Evolutionary conservation across 805 yeast genomes (phyloP).

Genomic region (Candida oleophila): DNA sequence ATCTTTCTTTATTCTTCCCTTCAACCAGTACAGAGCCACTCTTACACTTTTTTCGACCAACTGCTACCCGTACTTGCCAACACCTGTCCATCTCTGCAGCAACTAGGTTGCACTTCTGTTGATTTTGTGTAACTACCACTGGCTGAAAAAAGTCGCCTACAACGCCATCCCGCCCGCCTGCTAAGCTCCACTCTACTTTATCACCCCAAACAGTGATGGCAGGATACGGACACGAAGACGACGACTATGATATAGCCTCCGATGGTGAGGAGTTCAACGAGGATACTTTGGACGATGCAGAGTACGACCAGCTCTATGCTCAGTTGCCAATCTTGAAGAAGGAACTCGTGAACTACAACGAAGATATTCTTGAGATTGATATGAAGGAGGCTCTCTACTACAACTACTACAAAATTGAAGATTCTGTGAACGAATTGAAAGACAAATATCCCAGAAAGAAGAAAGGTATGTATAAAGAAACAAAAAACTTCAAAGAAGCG

Average conservation of each 20-base stretch:
- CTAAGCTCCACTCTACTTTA: background rate
- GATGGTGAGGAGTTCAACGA: conserved; percentile 36
- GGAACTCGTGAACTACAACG: conserved; percentile 37
- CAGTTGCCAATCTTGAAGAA: conserved; percentile 44
- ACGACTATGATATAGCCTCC: conserved; percentile 20
- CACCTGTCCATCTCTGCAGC: too few relatives aligned
- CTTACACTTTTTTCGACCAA: too few relatives aligned
- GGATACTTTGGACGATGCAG: conserved; percentile 37
- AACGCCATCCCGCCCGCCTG: too few relatives aligned
- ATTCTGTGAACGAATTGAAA: conserved; percentile 49
- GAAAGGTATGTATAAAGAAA: conserved; percentile 43
- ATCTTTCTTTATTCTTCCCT: too few relatives aligned
- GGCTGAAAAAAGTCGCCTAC: background rate
- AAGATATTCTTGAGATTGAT: conserved; percentile 46
- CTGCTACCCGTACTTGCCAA: too few relatives aligned
- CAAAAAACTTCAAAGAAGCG: background rate
- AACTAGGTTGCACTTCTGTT: background rate
- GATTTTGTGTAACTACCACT: background rate
- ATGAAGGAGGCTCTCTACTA: conserved; percentile 60
- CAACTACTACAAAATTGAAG: conserved; percentile 55
- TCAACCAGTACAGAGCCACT: too few relatives aligned
- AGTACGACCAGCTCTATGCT: conserved; percentile 42
- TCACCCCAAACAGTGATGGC: background rate
- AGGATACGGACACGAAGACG: conserved; percentile 20
- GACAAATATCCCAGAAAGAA: conserved; percentile 28